Evolutionary conservation across 2,329 filamentous ascomycete genomes (phyloP).

Genomic region (Knufia fluminis): DNA sequence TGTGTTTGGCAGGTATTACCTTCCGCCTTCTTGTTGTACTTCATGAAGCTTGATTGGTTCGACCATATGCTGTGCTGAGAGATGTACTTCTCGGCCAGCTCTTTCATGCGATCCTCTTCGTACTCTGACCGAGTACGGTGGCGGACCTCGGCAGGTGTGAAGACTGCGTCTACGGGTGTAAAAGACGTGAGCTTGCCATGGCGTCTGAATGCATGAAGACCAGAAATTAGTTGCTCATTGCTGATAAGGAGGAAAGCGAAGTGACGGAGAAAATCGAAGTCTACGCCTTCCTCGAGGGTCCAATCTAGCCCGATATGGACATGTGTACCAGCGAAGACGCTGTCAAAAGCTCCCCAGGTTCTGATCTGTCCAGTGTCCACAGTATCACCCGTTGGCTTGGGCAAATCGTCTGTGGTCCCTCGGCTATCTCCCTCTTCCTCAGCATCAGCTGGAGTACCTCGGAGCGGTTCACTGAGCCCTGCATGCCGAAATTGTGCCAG

Average conservation of each 20-base stretch:
- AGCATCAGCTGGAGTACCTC: background rate
- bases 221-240: conserved; percentile 18
- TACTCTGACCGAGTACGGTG: background rate
- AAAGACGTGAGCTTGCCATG: conserved; percentile 8
- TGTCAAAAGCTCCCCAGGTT: conserved; percentile 12
- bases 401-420: conserved; percentile 14
- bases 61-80: background rate
- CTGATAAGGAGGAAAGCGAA: conserved; percentile 17
- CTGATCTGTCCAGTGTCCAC: conserved; percentile 9
- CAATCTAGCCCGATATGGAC: conserved; percentile 19
- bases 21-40: background rate
- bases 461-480: background rate
- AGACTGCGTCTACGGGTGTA: background rate
- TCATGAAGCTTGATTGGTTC: background rate
- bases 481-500: conserved; percentile 1
- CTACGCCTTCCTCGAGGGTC: conserved; percentile 10
- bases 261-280: conserved; percentile 14
- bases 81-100: conserved; percentile 4
- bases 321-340: conserved; percentile 16
- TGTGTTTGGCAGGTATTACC: background rate
- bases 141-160: background rate
- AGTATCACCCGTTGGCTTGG: conserved; percentile 10
- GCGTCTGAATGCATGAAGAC: conserved; percentile 16
- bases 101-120: background rate
- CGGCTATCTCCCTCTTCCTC: conserved; percentile 15